phyloP scores from a whole-genome alignment of 73 alveolate species.

The Effrenium voratum region DNA sequence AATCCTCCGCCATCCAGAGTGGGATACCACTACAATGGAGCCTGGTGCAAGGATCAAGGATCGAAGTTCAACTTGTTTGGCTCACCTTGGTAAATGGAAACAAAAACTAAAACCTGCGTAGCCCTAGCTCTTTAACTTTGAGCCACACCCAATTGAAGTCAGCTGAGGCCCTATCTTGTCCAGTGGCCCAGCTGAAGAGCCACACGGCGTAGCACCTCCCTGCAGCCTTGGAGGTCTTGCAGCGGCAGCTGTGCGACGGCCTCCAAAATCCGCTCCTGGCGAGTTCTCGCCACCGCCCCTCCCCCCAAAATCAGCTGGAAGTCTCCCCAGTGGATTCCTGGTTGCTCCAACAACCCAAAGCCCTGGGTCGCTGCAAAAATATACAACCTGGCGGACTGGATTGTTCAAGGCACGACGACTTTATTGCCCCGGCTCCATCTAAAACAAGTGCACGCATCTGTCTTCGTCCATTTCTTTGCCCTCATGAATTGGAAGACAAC shows the following conservation, averaged over 20 bases:
- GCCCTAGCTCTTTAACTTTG: not conserved
- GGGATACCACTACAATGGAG: not conserved
- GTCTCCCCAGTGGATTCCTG: not conserved
- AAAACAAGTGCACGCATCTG: not conserved
- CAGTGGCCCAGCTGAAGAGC: not conserved
- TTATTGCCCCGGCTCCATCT: not conserved
- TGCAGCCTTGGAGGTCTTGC: not conserved
- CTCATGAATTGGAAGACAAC: too few species aligned
- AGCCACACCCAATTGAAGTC: too few species aligned
- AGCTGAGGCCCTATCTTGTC: not conserved
- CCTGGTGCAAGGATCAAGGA: not conserved
- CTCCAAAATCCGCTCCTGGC: not conserved
- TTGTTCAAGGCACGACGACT: not conserved
- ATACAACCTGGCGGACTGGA: not conserved
- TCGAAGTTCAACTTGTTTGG: too few species aligned
- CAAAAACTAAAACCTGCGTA: not conserved
- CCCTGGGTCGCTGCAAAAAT: not conserved
- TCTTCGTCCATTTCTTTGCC: not conserved
- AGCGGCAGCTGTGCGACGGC: not conserved
- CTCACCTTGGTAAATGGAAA: too few species aligned
- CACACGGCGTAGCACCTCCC: not conserved
- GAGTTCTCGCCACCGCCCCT: too few species aligned
- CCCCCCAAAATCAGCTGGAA: not conserved
- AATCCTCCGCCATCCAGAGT: not conserved
- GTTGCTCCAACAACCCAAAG: not conserved